Base-by-base conservation (phyloP, 2,329 filamentous ascomycete species). In the Colletotrichum abscissum region DNA sequence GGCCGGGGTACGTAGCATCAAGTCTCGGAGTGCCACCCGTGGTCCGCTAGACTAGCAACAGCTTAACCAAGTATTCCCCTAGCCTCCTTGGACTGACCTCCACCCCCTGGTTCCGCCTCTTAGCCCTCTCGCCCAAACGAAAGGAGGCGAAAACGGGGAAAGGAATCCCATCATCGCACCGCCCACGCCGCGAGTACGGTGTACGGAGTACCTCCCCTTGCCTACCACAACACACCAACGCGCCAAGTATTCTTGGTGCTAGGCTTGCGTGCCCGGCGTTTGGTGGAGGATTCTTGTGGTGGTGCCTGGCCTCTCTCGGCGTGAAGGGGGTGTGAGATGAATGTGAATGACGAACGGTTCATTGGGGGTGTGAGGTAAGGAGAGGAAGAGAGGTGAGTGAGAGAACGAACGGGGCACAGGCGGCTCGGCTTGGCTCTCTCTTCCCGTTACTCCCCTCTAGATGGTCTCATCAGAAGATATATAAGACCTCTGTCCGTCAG, bases 1-100 rank as follows among this genome's bases (percentile, higher is more conserved):
- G 42, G 42, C 52, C 22, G 57, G 33, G 33, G 30, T 63, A 54
- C 55, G 58, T 57, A 69, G 26, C 49, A 42, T 35, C 66, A 49
- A 22, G 71, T 71, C 71, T 73, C 67, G 71, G 67, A 58, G 71
- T 65, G 67, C 71, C 67, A 73, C 71, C 67, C 71, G 71, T 49
- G 59, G 46, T 66, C 67, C 71, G 62, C 62, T 55, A 64, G 55
- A 57, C 52, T 56, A 65, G 63, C 30, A 56, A 24, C 54, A 55
- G 38, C 26, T 19, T 22, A 59, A 59, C 57, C 38, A 30, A 22
- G 60, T 54, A 28, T 7, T 46, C 14, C 62, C 30, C 16, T 38
- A 55, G 62, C 62, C 30, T 24, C 38, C 22, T 19, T 26, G 33
- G 24, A 35, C 42, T 22, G 42, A 19, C 30, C 24, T 55, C 24